Evolutionary conservation across 306 rosid genomes (phyloP).

Genomic region (Pyrus communis): DNA sequence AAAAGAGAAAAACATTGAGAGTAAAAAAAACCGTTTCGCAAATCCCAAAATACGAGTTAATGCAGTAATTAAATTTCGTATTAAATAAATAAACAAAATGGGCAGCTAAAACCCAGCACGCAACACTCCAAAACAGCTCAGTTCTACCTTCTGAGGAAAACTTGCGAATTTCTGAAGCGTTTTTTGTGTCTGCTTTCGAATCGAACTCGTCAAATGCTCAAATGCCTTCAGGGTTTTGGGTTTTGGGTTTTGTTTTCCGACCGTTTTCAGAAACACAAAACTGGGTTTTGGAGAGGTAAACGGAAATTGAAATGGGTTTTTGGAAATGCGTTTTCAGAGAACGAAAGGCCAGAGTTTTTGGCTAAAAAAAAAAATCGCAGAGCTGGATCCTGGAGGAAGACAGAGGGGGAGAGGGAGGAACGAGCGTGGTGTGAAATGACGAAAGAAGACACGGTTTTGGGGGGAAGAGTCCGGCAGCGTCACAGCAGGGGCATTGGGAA

Average conservation of each 20-base stretch:
- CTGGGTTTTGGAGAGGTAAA: slow-evolving; percentile 6
- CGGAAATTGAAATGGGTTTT: background rate
- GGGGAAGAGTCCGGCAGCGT: slow-evolving; percentile 1
- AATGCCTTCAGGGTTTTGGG: background rate
- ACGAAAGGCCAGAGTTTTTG: slow-evolving; percentile 18
- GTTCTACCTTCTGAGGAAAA: slow-evolving; percentile 8
- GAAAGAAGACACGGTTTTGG: slow-evolving; percentile 17
- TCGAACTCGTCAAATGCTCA: background rate
- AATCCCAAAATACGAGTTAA: background rate
- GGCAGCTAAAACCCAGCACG: background rate
- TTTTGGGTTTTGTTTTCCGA: background rate
- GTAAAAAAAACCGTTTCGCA: background rate
- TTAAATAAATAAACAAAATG: background rate
- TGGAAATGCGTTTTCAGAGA: slow-evolving; percentile 3
- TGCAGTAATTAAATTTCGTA: background rate
- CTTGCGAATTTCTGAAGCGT: background rate
- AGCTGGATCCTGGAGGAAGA: background rate
- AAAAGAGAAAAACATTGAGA: background rate
- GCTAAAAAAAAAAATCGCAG: background rate
- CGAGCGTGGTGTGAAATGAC: slow-evolving; percentile 9
- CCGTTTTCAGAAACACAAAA: background rate
- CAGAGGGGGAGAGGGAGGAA: background rate
- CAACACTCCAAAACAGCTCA: background rate
- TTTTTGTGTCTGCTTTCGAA: background rate
- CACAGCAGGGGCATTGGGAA: slow-evolving; percentile 15